Percentiles rank a stretch among this genome's conserved stretches.
Conservation (phyloP, 345 rosid species). For the Eutrema heterophyllum region DNA sequence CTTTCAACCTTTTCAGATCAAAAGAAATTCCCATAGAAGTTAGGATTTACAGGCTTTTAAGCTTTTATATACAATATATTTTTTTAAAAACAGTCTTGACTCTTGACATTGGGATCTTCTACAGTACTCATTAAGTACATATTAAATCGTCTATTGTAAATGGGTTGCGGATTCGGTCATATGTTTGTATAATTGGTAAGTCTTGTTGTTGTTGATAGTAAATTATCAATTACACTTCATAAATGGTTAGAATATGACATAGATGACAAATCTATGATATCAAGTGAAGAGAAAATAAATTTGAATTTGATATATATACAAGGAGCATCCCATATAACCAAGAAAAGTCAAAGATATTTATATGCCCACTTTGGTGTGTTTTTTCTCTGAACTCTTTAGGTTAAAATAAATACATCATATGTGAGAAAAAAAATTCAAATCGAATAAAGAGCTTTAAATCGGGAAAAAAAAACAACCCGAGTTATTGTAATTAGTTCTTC, state of each 20-base stretch:
- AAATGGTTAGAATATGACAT: not conserved
- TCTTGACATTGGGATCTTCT: no score
- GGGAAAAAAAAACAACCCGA: slow-evolving; percentile 7
- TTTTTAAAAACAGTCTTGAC: no score
- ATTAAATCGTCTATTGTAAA: not conserved
- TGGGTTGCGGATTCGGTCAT: not conserved
- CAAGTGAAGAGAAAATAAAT: not conserved
- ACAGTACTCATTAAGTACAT: not conserved
- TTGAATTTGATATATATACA: not conserved
- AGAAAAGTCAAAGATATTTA: not conserved
- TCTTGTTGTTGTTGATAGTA: not conserved
- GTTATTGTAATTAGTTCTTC: slow-evolving; percentile 19
- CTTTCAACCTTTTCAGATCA: not conserved
- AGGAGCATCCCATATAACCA: not conserved
- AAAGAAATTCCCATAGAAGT: not conserved
- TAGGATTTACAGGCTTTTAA: not conserved
- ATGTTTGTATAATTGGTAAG: not conserved
- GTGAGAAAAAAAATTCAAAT: not conserved
- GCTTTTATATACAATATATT: not conserved
- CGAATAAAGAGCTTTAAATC: not conserved
- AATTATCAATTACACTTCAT: not conserved
- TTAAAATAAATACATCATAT: slow-evolving; percentile 15
- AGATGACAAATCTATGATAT: not conserved
- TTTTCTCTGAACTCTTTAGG: slow-evolving; percentile 9
- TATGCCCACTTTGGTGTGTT: slow-evolving; percentile 6